Evolutionary conservation across 2,329 filamentous ascomycete species (phyloP), one percentile per base, ranked within the genome.

Genomic region (Monilinia laxa): DNA sequence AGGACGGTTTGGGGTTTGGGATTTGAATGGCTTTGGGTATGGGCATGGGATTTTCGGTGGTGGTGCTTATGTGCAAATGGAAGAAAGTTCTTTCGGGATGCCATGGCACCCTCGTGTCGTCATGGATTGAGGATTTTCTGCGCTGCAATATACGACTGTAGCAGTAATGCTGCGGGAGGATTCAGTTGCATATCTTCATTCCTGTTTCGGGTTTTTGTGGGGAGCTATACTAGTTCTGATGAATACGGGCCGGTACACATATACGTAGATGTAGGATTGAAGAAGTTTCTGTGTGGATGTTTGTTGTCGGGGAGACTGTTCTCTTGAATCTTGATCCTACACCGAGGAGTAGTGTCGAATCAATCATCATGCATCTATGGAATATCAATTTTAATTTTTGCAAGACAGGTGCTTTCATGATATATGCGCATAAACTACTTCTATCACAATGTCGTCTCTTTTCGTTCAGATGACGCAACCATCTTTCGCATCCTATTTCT

Each of bases 11-110:
- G 23, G 5, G 14, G 11, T 52, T 28, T 28, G 12, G 23, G 49
- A 4, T 52, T 52, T 52, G 45, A 20, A 4, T 60, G 25, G 38
- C 16, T 12, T 40, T 35, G 20, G 7, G 18, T 12, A 25, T 52
- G 23, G 7, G 18, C 10, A 25, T 52, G 23, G 49, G 16, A 28
- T 10, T 31, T 45, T 35, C 12, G 20, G 25, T 60, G 28, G 23
- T 4, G 54, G 18, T 23, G 31, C 35, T 63, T 63, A 28, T 45
- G 20, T 45, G 40, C 18, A 23, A 12, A 11, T 55, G 35, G 16
- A 63, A 45, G 35, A 63, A 45, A 31, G 60, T 45, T 63, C 58
- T 62, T 62, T n/a, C 45, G 38, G 45, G 20, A 38, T 60, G 49
- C 45, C 45, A 25, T 51, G 58, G 45, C n/a, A 16, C 10, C 57